Evolutionary conservation across 768 basidiomycete genomes (phyloP).

Genomic region (Russula emetica): DNA sequence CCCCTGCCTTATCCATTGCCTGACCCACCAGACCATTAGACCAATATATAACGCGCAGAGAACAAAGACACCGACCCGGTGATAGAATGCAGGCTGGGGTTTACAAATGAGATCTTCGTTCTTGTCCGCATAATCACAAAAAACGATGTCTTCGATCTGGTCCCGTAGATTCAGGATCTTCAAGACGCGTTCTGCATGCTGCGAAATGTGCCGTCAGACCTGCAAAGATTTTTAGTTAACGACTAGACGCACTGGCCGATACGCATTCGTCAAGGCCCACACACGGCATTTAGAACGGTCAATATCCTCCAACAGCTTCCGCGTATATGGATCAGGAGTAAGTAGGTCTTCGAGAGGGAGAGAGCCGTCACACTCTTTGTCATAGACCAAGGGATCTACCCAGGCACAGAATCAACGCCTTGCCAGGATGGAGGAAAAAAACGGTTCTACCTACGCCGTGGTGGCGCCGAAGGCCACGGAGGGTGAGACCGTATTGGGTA

Average conservation of each 20-base stretch:
- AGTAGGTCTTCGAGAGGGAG: slow-evolving; percentile 80
- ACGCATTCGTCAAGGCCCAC: slow-evolving; percentile 87
- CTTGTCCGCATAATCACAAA: slow-evolving; percentile 65
- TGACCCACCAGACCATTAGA: slow-evolving; percentile 32
- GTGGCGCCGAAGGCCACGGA: slow-evolving; percentile 72
- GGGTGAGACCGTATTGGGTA: slow-evolving; percentile 74
- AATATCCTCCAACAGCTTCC: slow-evolving; percentile 71
- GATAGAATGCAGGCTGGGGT: slow-evolving; percentile 70
- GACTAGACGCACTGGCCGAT: slow-evolving; percentile 50
- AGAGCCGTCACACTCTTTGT: slow-evolving; percentile 76
- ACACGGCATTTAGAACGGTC: slow-evolving; percentile 72
- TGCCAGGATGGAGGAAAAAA: not conserved
- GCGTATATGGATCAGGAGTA: slow-evolving; percentile 54
- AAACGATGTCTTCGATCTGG: slow-evolving; percentile 69
- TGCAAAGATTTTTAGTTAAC: not conserved
- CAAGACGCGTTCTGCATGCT: slow-evolving; percentile 83
- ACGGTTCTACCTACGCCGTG: slow-evolving; percentile 59
- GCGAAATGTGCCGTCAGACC: slow-evolving; percentile 1
- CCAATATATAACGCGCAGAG: not conserved
- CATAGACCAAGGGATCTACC: slow-evolving; percentile 79
- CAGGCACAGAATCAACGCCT: slow-evolving; percentile 3
- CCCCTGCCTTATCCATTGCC: slow-evolving; percentile 61
- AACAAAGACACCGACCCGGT: slow-evolving; percentile 41
- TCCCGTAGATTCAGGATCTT: slow-evolving; percentile 68
- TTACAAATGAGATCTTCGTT: slow-evolving; percentile 71